phyloP scores from a whole-genome alignment of 73 alveolate genomes.

The Diophrys appendiculata region DNA sequence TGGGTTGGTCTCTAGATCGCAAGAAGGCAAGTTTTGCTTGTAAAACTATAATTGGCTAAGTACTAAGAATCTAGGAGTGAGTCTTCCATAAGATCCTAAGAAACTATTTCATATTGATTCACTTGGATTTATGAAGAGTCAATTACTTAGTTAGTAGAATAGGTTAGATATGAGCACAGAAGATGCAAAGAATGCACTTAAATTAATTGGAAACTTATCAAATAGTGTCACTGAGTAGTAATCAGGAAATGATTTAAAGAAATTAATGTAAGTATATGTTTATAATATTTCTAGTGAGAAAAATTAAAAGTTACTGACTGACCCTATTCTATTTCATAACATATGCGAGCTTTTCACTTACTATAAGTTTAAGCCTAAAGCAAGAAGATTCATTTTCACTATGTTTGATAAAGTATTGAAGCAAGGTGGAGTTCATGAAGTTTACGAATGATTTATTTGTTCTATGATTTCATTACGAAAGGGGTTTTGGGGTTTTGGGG shows the following conservation, averaged over 20 bases:
- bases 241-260: conserved; percentile 34
- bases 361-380: conserved; percentile 48
- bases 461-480: too few species aligned
- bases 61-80: conserved; percentile 9
- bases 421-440: background rate
- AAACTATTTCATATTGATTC: background rate
- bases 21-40: conserved; percentile 34
- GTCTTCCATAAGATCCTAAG: background rate
- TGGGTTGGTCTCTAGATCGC: conserved; percentile 45
- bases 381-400: conserved; percentile 50
- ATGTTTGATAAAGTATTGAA: conserved; percentile 23
- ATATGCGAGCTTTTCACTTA: conserved; percentile 25
- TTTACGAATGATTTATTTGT: background rate
- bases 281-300: conserved; percentile 26
- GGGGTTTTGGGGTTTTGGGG: too few species aligned
- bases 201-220: conserved; percentile 27
- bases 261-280: conserved; percentile 25
- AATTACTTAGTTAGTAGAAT: background rate
- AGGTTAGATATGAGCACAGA: background rate
- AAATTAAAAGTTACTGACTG: conserved; percentile 14
- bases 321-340: conserved; percentile 36
- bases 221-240: conserved; percentile 44
- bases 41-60: conserved; percentile 42
- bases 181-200: background rate
- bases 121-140: background rate